Percentiles rank a stretch among this genome's conserved stretches.
Evolutionary conservation across 495 filamentous ascomycete species (phyloP).

Genomic region (Penicillium goetzii): DNA sequence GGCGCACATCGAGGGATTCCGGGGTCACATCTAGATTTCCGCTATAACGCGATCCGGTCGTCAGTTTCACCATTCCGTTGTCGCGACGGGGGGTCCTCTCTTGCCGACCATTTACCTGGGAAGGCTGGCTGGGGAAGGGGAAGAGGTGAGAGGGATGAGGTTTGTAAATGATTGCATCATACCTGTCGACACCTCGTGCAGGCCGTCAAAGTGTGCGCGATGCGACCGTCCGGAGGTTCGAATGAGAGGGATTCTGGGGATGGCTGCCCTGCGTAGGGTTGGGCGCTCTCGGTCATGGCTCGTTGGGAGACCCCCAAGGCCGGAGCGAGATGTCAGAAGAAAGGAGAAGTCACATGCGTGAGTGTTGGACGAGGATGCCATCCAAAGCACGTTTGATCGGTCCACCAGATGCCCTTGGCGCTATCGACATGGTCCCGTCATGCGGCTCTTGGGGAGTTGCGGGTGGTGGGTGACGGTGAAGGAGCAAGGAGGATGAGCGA

Average conservation of each 20-base stretch:
- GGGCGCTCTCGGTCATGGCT: constrained; percentile 31
- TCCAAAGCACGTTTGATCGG: constrained; percentile 17
- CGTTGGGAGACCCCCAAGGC: constrained; percentile 7
- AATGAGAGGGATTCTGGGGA: constrained; percentile 31
- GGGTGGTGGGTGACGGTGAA: not conserved
- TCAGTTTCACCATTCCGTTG: constrained; percentile 1
- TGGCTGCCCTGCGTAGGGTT: constrained; percentile 22
- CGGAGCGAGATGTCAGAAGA: constrained; percentile 9
- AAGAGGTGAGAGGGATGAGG: not conserved
- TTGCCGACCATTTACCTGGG: not conserved
- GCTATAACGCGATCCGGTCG: constrained; percentile 49
- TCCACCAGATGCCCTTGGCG: constrained; percentile 19
- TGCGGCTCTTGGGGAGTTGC: constrained; percentile 5
- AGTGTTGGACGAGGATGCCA: constrained; percentile 15
- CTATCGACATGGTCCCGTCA: constrained; percentile 31
- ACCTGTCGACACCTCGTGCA: constrained; percentile 87
- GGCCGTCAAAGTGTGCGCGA: constrained; percentile 84
- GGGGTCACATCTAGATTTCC: constrained; percentile 93
- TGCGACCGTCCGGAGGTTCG: constrained; percentile 49
- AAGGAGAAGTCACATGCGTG: constrained; percentile 27
- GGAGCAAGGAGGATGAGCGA: not conserved
- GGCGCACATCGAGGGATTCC: constrained; percentile 88
- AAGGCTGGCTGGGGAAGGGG: not conserved
- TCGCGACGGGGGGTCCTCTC: not conserved
- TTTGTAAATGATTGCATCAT: constrained; percentile 36